Conservation (phyloP, 257 asterid genomes). For the Ballota nigra region DNA sequence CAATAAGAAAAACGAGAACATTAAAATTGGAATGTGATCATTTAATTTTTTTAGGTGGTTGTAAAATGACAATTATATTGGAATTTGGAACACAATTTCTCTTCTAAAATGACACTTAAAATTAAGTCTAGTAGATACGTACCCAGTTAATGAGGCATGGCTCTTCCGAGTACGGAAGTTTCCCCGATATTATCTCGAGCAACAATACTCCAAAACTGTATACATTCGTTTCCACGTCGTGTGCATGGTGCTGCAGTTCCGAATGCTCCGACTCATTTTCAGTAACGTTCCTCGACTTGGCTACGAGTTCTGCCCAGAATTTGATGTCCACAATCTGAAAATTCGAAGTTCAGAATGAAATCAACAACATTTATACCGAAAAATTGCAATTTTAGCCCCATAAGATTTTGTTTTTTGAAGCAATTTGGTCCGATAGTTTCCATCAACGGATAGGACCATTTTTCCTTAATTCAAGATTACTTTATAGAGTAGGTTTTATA, state of each 20-base stretch:
- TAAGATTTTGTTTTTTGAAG: too few relatives aligned
- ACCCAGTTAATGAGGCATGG: slow-evolving; percentile 70
- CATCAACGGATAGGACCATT: not conserved
- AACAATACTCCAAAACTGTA: slow-evolving; percentile 64
- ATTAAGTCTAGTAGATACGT: not conserved
- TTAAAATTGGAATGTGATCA: too few relatives aligned
- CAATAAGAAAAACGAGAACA: too few relatives aligned
- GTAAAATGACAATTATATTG: not conserved
- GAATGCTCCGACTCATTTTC: slow-evolving; percentile 49
- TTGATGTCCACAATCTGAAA: slow-evolving; percentile 57
- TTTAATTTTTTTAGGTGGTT: too few relatives aligned
- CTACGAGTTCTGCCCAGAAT: slow-evolving; percentile 67
- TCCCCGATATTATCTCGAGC: slow-evolving; percentile 79
- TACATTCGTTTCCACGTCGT: slow-evolving; percentile 58
- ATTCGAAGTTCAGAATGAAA: not conserved
- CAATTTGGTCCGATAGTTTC: not conserved
- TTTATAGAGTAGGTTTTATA: too few relatives aligned
- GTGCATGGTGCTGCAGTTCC: slow-evolving; percentile 46
- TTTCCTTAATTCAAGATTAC: not conserved
- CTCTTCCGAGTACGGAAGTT: slow-evolving; percentile 59
- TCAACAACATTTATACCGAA: not conserved
- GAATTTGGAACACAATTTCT: not conserved
- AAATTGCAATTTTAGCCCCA: not conserved
- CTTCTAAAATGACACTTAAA: not conserved
- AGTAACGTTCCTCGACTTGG: slow-evolving; percentile 38